Evolutionary conservation across 129 eudicot species (phyloP), one percentile per base, ranked within the genome.

Genomic region (carrot (Daucus carota)): DNA sequence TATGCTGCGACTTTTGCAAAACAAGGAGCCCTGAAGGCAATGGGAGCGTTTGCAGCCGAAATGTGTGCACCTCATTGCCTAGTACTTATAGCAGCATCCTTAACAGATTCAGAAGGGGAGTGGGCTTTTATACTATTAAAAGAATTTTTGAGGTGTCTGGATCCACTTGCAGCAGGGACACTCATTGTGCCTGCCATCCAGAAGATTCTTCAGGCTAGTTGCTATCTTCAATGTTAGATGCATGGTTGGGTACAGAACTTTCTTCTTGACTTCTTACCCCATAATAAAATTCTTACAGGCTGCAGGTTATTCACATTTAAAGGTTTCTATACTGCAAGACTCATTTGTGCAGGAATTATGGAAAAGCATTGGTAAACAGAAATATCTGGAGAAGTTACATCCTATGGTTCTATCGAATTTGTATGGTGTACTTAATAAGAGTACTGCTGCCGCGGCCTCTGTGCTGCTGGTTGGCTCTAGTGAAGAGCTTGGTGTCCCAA

Each of bases 241-340:
- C 76, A 59, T 81, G 80, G 73, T 34, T 70, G 73, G 34, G 31
- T 42, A n/a, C 54, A 31, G 60, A 26, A 65, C 42, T 38, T 68
- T 73, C 50, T 31, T 43, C 34, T 45, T 69, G 62, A 69, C 65
- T 44, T 80, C 41, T 79, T 78, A 72, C 43, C 28, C 47, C 31
- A 66, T 72, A 46, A 66, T 31, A 16, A 59, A 71, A 44, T 71
- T 81, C 24, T 70, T 84, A 75, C 86, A 94, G 99, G 88, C 81
- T 26, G 80, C 97, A 75, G 92, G 92, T 74, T 81, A 82, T 82
- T 91, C 94, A 57, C 97, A 80, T 83, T 83, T 91, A 88, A 94
- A 94, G 85, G 99, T 94, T 70, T 94, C 96, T 81, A 93, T 94
- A 82, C 97, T 94, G 71, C 99, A 94, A 94, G 99, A 88, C 68